A percentile compares a stretch with the other conserved stretches of the same genome.
Conservation (phyloP, 768 basidiomycete species). For the Boletus patriciae region DNA sequence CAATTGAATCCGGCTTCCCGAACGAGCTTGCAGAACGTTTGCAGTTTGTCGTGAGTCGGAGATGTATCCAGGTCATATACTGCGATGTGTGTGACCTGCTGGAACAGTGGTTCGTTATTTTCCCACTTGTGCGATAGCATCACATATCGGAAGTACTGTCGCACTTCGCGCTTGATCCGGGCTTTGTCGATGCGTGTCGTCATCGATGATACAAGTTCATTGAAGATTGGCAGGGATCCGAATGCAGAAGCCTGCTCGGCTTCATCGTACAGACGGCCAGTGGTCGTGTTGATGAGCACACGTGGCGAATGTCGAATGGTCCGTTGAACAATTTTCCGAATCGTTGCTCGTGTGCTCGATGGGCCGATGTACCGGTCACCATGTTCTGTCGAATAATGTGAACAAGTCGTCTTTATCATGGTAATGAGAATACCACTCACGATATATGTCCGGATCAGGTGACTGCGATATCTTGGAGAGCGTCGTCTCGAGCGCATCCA, state of each 20-base stretch:
- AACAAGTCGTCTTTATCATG: too few relatives aligned
- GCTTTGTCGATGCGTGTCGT: not conserved
- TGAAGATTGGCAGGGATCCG: not conserved
- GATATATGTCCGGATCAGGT: not conserved
- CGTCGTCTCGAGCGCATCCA: not conserved
- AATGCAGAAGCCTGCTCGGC: not conserved
- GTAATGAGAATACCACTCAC: too few relatives aligned
- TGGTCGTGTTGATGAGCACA: not conserved
- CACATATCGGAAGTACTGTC: slow-evolving; percentile 2
- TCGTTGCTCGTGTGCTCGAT: too few relatives aligned
- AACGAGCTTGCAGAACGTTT: slow-evolving; percentile 5
- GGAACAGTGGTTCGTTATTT: slow-evolving; percentile 1
- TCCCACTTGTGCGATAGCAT: slow-evolving; percentile 10
- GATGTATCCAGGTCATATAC: slow-evolving; percentile 10
- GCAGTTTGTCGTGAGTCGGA: slow-evolving; percentile 1
- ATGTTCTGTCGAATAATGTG: too few relatives aligned
- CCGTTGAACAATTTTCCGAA: too few relatives aligned
- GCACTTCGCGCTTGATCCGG: not conserved
- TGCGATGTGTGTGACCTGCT: not conserved
- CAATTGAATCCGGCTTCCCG: slow-evolving; percentile 1
- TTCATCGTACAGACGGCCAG: not conserved
- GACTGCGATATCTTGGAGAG: not conserved
- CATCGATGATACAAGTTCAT: not conserved
- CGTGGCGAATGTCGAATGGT: not conserved
- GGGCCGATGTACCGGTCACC: too few relatives aligned